Base-by-base conservation (phyloP, 306 rosid species). In the Phaseolus lunatus region DNA sequence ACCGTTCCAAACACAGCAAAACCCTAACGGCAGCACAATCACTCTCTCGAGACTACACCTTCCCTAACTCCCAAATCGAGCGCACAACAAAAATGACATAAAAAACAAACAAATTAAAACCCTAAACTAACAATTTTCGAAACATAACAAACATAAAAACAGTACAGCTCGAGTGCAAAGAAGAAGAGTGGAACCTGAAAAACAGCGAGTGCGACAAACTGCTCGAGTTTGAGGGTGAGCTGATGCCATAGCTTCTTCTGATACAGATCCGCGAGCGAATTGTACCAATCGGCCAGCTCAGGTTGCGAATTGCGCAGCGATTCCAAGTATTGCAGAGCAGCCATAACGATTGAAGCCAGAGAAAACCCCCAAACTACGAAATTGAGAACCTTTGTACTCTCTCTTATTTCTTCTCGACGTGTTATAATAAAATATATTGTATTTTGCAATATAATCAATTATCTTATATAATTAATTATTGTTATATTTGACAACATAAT, bases 201-300 rank as follows among this genome's bases (percentile, higher is more conserved):
- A 5, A 90, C 94, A 12, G 96, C 86, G 44, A 91, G 98, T 59
- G 99, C 96, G 14, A 91, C 92, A 76, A 96, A 96, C 88, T 93
- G 93, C 75, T 96, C 99, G 56, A 96, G 99, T 94, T 96, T 96
- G 79, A 88, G 96, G 43, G 99, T 96, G 69, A 96, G 98, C 87
- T 96, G 99, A 80, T 96, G 99, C 99, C 99, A 96, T n/a, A 96
- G 96, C 93, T 96, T 93, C 90, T 85, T 91, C 93, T 96, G 89
- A 88, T 96, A 96, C 85, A 96, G 99, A 96, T 96, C 99, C 79
- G 90, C 97, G 0, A 96, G 94, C 16, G 99, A 86, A 81, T 90
- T 86, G 86, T 87, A 96, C 99, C 99, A 96, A 0, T 96, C 99
- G 2, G 83, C 52, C 12, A 91, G 98, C 80, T 96, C 99, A 5